Base-by-base conservation (phyloP, 2,329 filamentous ascomycete species). In the Grosmannia huntii region DNA sequence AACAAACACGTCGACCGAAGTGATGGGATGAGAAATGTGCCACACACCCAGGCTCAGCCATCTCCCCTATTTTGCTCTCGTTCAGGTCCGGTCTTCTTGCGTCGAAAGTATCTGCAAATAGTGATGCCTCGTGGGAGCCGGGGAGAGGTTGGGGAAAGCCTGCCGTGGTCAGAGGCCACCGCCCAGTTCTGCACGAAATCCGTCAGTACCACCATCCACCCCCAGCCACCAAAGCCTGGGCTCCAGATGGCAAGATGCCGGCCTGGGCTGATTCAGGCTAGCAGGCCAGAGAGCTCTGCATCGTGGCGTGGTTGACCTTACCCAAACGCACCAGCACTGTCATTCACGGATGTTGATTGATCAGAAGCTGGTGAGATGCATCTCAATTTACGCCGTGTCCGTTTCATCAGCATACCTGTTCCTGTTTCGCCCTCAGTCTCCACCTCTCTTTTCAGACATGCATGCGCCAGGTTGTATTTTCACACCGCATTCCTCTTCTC, bases 401-500 rank as follows among this genome's bases (percentile, higher is more conserved):
- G 41, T 44, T 44, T 44, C 41, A 44, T 44, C 41, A n/a, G 6
- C 41, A 19, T 44, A 44, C 19, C 21, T 23, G 48, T 50, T 50
- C 14, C 25, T 27, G 21, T 50, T 52, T 52, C 27, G 49, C 25
- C 16, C 11, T 36, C 28, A 21, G 27, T 36, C 28, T 36, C 48
- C 48, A 50, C 48, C 48, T 52, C 9, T n/a, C 1, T 54, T 54
- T 50, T 52, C 55, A 57, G 33, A 57, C 55, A 57, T 51, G 49
- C 48, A 51, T 53, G 48, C 33, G 23, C 48, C 28, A n/a, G 19
- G 58, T 48, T 60, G 60, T 63, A 62, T 58, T 44, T 57, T 57
- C 58, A 60, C 62, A 59, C 57, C 48, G 33, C 14, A 58, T 63
- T 57, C 56, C 49, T 50, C 58, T 63, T 50, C 58, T 63, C 62